Percentiles rank a stretch among this genome's conserved stretches.
Conservation (phyloP, 768 basidiomycete genomes). For the Mycena indigotica region DNA sequence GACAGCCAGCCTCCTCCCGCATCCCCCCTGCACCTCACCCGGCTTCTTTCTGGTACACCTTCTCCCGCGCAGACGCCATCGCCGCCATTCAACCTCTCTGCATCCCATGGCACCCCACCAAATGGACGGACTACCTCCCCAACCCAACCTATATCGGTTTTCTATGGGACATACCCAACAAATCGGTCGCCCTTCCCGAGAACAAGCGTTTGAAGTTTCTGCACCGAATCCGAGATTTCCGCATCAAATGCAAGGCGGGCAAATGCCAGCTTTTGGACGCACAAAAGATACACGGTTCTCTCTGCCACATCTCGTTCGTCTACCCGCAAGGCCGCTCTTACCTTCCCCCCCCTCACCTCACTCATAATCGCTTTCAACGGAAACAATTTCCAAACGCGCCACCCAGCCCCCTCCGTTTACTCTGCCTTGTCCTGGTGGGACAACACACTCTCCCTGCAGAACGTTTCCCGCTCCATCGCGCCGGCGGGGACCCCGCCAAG, state of each 20-base stretch:
- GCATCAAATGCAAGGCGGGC: neutral
- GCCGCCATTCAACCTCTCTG: conserved; percentile 14
- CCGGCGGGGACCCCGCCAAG: neutral
- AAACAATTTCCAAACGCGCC: conserved; percentile 14
- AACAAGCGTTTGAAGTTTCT: conserved; percentile 31
- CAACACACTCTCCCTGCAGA: neutral
- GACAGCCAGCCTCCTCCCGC: neutral
- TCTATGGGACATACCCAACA: conserved; percentile 27
- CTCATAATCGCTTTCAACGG: conserved; percentile 19
- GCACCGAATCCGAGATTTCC: conserved; percentile 13
- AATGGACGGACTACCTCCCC: conserved; percentile 27
- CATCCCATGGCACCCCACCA: conserved; percentile 29
- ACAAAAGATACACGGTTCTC: too few relatives aligned
- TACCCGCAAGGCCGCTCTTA: conserved; percentile 28
- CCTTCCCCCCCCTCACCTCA: conserved; percentile 29
- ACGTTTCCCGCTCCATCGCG: neutral
- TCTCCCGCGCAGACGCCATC: neutral
- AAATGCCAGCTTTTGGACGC: conserved; percentile 10
- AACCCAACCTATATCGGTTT: conserved; percentile 32
- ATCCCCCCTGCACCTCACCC: conserved; percentile 5
- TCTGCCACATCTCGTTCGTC: conserved; percentile 38
- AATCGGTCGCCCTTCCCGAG: conserved; percentile 24
- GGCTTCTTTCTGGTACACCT: neutral
- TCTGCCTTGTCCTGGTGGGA: conserved; percentile 39
- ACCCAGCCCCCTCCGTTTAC: conserved; percentile 26